Conservation (phyloP, 2,329 filamentous ascomycete species). For the Bisporella sp. region DNA sequence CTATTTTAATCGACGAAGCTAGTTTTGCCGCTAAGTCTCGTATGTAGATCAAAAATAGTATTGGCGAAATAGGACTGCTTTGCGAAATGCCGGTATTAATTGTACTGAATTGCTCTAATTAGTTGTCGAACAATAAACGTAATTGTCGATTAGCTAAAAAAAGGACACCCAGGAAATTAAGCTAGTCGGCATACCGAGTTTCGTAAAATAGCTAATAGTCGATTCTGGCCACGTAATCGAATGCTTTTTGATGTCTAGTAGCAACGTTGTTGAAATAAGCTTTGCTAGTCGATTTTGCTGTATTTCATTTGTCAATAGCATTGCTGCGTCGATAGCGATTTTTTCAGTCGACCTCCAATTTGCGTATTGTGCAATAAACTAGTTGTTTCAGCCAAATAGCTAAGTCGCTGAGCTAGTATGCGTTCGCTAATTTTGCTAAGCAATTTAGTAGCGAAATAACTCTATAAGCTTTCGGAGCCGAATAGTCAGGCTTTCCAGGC, state of each 20-base stretch:
- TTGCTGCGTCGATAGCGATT: slow-evolving; percentile 2
- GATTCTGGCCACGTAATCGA: slow-evolving; percentile 2
- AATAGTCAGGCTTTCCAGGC: not conserved
- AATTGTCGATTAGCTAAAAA: not conserved
- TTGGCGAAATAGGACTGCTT: not conserved
- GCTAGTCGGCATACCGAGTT: not conserved
- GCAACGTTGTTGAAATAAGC: not conserved
- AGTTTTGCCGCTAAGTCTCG: not conserved
- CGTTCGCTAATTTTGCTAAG: not conserved
- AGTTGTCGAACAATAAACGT: not conserved
- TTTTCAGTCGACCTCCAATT: slow-evolving; percentile 1
- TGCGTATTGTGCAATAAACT: slow-evolving; percentile 1
- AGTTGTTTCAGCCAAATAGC: slow-evolving; percentile 4
- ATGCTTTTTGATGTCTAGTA: slow-evolving; percentile 3
- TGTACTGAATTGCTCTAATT: not conserved
- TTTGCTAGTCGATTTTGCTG: not conserved
- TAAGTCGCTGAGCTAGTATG: slow-evolving; percentile 2
- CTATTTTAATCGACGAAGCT: not conserved
- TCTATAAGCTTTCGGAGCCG: not conserved
- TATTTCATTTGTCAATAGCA: not conserved
- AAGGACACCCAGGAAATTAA: not conserved
- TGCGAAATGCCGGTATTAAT: not conserved
- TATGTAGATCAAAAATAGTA: not conserved
- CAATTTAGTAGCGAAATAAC: slow-evolving; percentile 1
- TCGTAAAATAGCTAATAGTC: not conserved